Base-by-base conservation (phyloP, 495 filamentous ascomycete species). In the Gamarada debralockiae region DNA sequence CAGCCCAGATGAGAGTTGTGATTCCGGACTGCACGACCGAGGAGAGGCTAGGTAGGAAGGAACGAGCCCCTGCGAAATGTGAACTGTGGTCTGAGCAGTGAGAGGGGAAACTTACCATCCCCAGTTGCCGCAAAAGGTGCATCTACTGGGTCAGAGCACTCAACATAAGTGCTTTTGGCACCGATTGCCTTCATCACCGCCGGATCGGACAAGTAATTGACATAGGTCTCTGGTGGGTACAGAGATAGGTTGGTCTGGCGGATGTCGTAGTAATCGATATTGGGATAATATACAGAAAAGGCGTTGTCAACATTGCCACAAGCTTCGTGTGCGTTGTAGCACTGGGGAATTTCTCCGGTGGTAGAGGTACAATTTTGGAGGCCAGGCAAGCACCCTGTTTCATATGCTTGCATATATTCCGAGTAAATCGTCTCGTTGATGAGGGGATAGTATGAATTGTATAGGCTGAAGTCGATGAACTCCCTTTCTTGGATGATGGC, bases 231-330 rank as follows among this genome's bases (percentile, higher is more conserved):
- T 1, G 79, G 75, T 8, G 79, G 75, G 52, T 76, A 62, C 0
- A 69, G 72, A 42, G 76, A 71, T 41, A 73, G 61, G 45, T 63
- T 64, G 0, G 69, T 66, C 36, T 59, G 59, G 0, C 79, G 71
- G 33, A 81, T 65, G 58, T 82, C 79, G 54, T 80, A 81, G 15
- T 74, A 70, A 52, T 78, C 70, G 37, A 71, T 78, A 45, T 76
- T 59, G 5, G 55, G 60, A 1, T 55, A 46, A 17, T 61, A 9
- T 22, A 34, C 55, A 12, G 76, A 59, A 24, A 71, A 67, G 14
- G 61, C 63, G 47, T 81, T 75, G 34, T 80, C 70, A 20, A 59
- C 56, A 17, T 66, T 56, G 50, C 66, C 68, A 60, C 78, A 82
- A 14, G 66, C 65, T 13, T 60, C 66, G 33, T 67, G 66, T 2